A percentile compares a stretch with the other conserved stretches of the same genome.
These are phyloP conservation scores for Thielaviopsis musarum DNA, from an alignment of 2,329 filamentous ascomycete genomes.

Conservation along the genomic window DNA sequence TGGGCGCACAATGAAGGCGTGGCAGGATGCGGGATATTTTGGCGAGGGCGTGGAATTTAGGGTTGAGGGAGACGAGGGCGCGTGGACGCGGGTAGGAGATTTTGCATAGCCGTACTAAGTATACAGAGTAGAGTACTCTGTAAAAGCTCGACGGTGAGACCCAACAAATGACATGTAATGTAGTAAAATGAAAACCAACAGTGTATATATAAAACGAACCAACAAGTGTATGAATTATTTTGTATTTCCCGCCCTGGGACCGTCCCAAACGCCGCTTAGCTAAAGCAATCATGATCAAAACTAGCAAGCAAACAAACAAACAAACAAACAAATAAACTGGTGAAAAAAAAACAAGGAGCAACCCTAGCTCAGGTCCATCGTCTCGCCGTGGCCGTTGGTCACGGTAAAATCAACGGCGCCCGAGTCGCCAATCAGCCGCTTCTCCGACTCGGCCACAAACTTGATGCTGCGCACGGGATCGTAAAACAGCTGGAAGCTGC, in stretches of 20 bases:
- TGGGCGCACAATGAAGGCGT: slow-evolving; percentile 67
- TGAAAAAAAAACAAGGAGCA: neutral
- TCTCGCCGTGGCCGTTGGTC: slow-evolving; percentile 35
- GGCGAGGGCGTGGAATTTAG: slow-evolving; percentile 73
- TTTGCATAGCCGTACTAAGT: slow-evolving; percentile 28
- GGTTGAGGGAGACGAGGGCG: slow-evolving; percentile 33
- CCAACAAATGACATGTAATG: too few species aligned
- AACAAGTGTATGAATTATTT: slow-evolving; percentile 8
- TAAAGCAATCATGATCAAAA: slow-evolving; percentile 6
- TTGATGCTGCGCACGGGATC: slow-evolving; percentile 76
- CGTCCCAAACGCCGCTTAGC: slow-evolving; percentile 10
- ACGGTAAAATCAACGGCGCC: slow-evolving; percentile 58
- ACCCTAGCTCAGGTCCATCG: slow-evolving; percentile 29
- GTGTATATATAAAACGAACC: neutral
- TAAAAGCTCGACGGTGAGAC: too few species aligned
- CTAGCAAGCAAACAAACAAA: slow-evolving; percentile 2
- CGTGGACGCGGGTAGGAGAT: slow-evolving; percentile 33
- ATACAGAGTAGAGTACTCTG: too few species aligned
- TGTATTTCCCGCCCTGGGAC: slow-evolving; percentile 10
- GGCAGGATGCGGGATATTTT: slow-evolving; percentile 88
- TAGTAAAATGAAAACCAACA: neutral
- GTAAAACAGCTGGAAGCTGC: slow-evolving; percentile 88
- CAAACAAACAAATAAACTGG: slow-evolving; percentile 1
- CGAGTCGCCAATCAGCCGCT: slow-evolving; percentile 76
- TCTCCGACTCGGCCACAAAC: slow-evolving; percentile 81